These are phyloP conservation scores for Sarocladiaceae sp. DNA, from an alignment of 2,329 filamentous ascomycete genomes.

Conservation along the genomic window DNA sequence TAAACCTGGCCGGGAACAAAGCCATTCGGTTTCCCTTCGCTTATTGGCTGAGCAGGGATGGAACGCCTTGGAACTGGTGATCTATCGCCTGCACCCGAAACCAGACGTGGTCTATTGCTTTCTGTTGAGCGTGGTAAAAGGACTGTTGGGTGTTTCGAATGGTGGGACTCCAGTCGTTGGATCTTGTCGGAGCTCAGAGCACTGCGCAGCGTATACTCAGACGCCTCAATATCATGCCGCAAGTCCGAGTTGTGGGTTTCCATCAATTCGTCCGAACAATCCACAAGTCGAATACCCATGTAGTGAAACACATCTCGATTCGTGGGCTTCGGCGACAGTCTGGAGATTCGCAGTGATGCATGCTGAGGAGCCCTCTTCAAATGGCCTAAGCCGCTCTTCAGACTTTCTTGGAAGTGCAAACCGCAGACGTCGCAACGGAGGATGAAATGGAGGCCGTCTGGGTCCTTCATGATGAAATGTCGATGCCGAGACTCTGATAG, in stretches of 20 bases:
- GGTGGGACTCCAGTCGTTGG: background rate
- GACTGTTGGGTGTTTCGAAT: background rate
- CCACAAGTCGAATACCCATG: background rate
- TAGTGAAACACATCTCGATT: background rate
- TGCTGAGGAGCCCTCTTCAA: background rate
- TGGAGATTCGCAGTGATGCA: background rate
- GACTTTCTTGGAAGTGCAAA: background rate
- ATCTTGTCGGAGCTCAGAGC: background rate
- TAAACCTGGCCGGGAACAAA: background rate
- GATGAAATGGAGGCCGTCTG: background rate
- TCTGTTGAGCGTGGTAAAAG: constrained; percentile 1
- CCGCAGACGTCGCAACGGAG: constrained; percentile 3
- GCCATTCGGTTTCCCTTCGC: background rate
- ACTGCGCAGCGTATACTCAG: background rate
- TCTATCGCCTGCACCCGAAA: background rate
- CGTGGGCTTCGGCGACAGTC: too few relatives aligned
- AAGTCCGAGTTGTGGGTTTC: background rate
- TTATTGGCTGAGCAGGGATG: background rate
- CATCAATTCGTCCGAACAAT: background rate
- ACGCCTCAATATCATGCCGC: background rate
- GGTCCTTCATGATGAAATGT: background rate
- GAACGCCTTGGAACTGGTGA: background rate
- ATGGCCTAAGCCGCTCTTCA: background rate
- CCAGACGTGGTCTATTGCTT: too few relatives aligned
- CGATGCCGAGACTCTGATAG: background rate